A percentile compares a stretch with the other conserved stretches of the same genome.
These are phyloP conservation scores for Fusarium drepaniforme DNA, from an alignment of 2,329 filamentous ascomycete species.

Conservation along the genomic window DNA sequence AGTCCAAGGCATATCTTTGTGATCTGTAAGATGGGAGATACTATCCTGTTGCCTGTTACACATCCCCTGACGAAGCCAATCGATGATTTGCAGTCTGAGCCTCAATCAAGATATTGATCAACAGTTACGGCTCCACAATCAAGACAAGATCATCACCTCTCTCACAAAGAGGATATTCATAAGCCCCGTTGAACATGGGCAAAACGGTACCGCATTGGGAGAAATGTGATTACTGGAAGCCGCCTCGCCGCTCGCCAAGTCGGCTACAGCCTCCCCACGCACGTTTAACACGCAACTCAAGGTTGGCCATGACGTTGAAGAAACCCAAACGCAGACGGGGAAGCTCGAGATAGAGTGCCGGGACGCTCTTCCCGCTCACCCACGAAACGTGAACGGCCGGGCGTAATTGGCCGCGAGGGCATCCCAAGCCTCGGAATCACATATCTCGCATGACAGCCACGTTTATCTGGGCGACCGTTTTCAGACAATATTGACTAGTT, in stretches of 20 bases:
- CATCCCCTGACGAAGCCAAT: background rate
- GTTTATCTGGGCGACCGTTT: background rate
- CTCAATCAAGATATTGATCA: background rate
- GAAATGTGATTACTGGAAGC: background rate
- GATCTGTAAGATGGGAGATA: background rate
- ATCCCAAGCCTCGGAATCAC: background rate
- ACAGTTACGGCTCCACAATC: background rate
- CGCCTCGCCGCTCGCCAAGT: background rate
- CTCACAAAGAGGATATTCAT: background rate
- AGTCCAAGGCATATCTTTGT: background rate
- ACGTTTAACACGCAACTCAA: background rate
- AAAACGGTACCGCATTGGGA: background rate
- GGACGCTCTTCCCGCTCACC: background rate
- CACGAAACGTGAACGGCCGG: background rate
- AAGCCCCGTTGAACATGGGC: background rate
- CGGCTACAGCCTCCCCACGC: background rate
- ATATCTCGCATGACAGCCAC: slow-evolving; percentile 3
- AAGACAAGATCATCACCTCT: background rate
- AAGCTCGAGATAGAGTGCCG: background rate
- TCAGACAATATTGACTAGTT: slow-evolving; percentile 4
- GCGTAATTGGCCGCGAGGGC: background rate
- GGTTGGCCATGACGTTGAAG: background rate
- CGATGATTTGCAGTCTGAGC: background rate
- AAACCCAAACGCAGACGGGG: background rate
- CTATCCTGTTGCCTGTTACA: background rate